Percentiles rank a stretch among this genome's conserved stretches.
Evolutionary conservation across 805 yeast species (phyloP).

Genomic region (Candida succiphila): DNA sequence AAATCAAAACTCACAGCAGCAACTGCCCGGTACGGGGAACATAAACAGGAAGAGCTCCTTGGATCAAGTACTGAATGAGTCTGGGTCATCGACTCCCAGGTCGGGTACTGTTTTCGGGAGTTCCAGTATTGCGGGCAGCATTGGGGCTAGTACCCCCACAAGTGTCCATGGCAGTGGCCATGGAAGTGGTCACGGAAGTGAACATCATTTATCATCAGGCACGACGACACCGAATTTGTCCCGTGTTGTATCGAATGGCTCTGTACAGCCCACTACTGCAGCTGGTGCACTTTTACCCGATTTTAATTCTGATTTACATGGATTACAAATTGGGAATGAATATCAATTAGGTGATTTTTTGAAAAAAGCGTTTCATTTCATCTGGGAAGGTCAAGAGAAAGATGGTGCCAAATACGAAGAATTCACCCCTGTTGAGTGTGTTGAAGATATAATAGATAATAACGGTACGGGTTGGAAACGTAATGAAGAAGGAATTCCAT

Average conservation of each 20-base stretch:
- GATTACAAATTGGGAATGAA: background rate
- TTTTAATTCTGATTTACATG: background rate
- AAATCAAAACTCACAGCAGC: slow-evolving; percentile 1
- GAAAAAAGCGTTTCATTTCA: slow-evolving; percentile 20
- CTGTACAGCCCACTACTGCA: background rate
- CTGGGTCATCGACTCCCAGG: slow-evolving; percentile 9
- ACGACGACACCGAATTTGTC: background rate
- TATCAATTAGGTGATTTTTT: slow-evolving; percentile 12
- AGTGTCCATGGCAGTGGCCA: no score
- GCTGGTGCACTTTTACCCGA: background rate
- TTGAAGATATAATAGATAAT: slow-evolving; percentile 57
- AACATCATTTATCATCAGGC: background rate
- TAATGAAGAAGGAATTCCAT: slow-evolving; percentile 32
- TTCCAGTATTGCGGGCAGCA: background rate
- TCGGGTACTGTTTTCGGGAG: slow-evolving; percentile 10
- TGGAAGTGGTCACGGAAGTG: no score
- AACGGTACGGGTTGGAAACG: slow-evolving; percentile 64
- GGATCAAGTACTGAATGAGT: slow-evolving; percentile 10
- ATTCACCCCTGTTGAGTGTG: slow-evolving; percentile 58
- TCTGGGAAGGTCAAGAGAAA: slow-evolving; percentile 21
- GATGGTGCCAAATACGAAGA: slow-evolving; percentile 23
- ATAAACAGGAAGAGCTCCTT: background rate
- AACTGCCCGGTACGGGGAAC: slow-evolving; percentile 1
- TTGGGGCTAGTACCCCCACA: background rate
- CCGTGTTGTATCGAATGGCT: background rate